Conservation (phyloP, 78 protist species). For the Pelomyxa schiedti region DNA sequence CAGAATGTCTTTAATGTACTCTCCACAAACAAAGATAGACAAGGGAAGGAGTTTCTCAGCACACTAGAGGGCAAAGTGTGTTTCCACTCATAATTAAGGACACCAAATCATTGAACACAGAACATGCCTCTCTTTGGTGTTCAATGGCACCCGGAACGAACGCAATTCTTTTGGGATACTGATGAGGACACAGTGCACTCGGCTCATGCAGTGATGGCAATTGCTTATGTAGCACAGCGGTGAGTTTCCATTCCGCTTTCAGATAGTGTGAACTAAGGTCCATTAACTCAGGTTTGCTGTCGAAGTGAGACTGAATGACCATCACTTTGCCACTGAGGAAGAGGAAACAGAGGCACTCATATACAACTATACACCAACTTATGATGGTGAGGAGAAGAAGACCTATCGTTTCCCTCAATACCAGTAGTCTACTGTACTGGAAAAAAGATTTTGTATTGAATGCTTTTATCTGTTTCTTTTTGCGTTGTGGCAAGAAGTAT, state of each 20-base stretch:
- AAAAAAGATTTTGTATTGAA: no score
- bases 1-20: neutral
- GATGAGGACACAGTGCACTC: neutral
- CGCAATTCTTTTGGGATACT: neutral
- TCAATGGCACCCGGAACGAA: slow-evolving; percentile 11
- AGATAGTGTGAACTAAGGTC: no score
- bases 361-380: neutral
- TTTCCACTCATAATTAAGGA: no score
- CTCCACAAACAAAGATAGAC: neutral
- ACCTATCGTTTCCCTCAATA: no score
- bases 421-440: no score
- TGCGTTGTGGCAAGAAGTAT: no score
- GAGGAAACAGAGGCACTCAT: neutral
- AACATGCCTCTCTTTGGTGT: neutral
- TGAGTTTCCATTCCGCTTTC: neutral
- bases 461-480: no score
- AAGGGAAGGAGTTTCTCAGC: neutral
- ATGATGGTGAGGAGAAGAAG: no score
- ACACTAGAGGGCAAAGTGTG: neutral
- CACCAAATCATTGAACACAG: no score
- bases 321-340: neutral
- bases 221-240: neutral
- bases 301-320: no score
- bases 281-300: no score
- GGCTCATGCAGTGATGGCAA: neutral